Percentiles rank a stretch among this genome's conserved stretches.
These are phyloP conservation scores for Gossypium raimondii DNA, from an alignment of 345 rosid species.

Conservation along the genomic window DNA sequence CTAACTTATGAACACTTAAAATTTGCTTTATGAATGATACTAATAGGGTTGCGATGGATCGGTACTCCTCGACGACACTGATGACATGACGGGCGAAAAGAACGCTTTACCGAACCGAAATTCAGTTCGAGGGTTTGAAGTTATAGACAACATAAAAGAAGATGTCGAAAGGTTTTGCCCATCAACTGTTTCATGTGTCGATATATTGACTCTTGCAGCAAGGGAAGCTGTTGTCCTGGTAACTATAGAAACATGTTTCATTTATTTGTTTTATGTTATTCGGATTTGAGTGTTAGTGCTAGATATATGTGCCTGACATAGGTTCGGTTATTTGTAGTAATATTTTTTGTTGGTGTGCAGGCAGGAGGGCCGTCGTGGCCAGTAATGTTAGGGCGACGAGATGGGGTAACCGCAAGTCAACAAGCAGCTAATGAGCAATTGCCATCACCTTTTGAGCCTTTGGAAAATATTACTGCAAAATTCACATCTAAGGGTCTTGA, in stretches of 20 bases:
- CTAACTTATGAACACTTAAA: no score
- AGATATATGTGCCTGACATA: no score
- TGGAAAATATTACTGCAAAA: conserved; percentile 61
- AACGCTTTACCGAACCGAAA: conserved; percentile 62
- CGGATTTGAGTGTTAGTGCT: no score
- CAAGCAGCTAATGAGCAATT: conserved; percentile 62
- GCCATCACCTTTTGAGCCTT: conserved; percentile 70
- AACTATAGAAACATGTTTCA: conserved; percentile 13
- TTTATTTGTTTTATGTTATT: neutral
- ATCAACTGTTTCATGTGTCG: conserved; percentile 64
- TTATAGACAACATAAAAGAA: conserved; percentile 63
- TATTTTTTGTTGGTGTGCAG: conserved; percentile 26
- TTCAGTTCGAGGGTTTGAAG: conserved; percentile 71
- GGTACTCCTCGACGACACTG: conserved; percentile 64
- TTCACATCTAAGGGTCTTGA: conserved; percentile 76
- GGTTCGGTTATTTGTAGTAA: no score
- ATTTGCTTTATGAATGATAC: neutral
- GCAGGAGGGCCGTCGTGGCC: conserved; percentile 74
- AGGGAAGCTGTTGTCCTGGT: conserved; percentile 67
- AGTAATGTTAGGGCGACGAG: conserved; percentile 59
- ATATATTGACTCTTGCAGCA: conserved; percentile 75
- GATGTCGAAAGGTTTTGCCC: conserved; percentile 70
- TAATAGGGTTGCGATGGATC: conserved; percentile 77
- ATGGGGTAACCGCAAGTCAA: conserved; percentile 61
- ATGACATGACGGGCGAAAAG: conserved; percentile 61